These are phyloP conservation scores for Sporothrix humicola DNA, from an alignment of 2,329 filamentous ascomycete species.

Conservation along the genomic window DNA sequence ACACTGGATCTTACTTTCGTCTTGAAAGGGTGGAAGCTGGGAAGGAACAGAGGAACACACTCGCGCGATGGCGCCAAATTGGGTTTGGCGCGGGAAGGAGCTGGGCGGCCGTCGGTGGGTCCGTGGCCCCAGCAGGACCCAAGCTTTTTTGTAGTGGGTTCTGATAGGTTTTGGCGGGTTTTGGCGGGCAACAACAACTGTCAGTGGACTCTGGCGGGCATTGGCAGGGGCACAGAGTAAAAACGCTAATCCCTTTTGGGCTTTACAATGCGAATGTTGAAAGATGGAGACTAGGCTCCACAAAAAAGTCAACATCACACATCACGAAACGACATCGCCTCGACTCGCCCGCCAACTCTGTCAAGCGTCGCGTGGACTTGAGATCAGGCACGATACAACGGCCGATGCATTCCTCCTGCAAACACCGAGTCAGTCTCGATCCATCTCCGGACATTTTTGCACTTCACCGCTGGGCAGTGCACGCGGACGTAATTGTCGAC, in stretches of 20 bases:
- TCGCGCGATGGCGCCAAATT: conserved; percentile 6
- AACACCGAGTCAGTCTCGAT: background rate
- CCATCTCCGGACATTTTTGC: background rate
- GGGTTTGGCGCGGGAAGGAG: conserved; percentile 7
- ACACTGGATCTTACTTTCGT: too few species aligned
- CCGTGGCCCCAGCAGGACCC: background rate
- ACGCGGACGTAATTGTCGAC: background rate
- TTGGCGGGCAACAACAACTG: background rate
- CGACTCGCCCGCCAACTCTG: background rate
- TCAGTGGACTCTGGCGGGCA: too few species aligned
- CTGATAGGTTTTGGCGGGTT: background rate
- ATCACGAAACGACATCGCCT: background rate
- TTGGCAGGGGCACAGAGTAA: too few species aligned
- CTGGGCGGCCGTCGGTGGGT: background rate
- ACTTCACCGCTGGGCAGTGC: background rate
- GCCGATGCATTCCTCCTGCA: background rate
- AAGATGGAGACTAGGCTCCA: background rate
- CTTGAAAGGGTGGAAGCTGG: background rate
- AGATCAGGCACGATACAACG: conserved; percentile 4
- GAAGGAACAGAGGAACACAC: background rate
- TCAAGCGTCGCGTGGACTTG: background rate
- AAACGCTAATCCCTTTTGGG: conserved; percentile 2
- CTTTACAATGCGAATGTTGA: conserved; percentile 20
- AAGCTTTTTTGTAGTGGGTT: background rate
- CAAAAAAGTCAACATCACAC: background rate